phyloP scores from a whole-genome alignment of 768 basidiomycete species.

The Pisolithus microcarpus region DNA sequence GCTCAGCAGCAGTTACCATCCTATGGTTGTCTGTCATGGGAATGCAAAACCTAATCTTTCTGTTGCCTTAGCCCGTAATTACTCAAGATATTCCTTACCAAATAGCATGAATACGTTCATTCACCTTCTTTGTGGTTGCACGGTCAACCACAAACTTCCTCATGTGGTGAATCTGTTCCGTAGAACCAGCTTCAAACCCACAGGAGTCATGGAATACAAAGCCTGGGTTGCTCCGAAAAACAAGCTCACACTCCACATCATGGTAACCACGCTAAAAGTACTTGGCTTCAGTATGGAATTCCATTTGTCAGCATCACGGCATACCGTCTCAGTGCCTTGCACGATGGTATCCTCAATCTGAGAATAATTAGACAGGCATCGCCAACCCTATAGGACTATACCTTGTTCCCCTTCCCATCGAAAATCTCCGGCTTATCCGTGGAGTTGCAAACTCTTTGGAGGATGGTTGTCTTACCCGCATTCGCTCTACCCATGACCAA shows the following conservation, averaged over 20 bases:
- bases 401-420: no score
- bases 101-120: slow-evolving; percentile 32
- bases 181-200: slow-evolving; percentile 33
- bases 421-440: no score
- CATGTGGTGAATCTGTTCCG: slow-evolving; percentile 23
- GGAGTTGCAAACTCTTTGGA: no score
- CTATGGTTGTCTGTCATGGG: slow-evolving; percentile 19
- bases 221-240: slow-evolving; percentile 23
- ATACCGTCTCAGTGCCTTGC: not conserved
- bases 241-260: slow-evolving; percentile 25
- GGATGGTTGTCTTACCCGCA: no score
- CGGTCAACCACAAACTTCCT: slow-evolving; percentile 24
- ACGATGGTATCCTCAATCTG: slow-evolving; percentile 1
- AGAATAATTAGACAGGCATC: not conserved
- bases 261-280: slow-evolving; percentile 20
- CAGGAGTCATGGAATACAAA: slow-evolving; percentile 39
- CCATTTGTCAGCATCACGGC: not conserved
- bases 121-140: slow-evolving; percentile 8
- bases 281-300: not conserved
- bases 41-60: slow-evolving; percentile 33
- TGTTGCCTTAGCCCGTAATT: not conserved
- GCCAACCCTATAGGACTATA: no score
- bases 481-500: no score
- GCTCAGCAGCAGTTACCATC: slow-evolving; percentile 23
- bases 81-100: slow-evolving; percentile 19